These are phyloP conservation scores for Termitomyces sp. DNA, from an alignment of 768 basidiomycete species.

Conservation along the genomic window DNA sequence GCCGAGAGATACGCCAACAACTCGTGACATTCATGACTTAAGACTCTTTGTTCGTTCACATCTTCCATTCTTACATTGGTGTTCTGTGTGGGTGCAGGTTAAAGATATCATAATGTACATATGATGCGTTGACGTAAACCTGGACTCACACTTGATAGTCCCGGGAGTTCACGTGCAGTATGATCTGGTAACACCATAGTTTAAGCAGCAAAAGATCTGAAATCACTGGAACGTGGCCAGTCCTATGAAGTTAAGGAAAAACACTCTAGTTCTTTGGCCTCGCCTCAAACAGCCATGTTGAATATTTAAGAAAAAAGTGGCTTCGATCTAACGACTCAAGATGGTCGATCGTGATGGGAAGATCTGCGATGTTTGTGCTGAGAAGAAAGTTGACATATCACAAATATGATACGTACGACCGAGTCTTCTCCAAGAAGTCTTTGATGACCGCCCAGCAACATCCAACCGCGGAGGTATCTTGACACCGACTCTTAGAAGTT, in stretches of 20 bases:
- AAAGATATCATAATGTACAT: background rate
- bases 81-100: background rate
- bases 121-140: background rate
- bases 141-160: background rate
- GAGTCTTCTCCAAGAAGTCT: background rate
- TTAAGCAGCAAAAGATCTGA: background rate
- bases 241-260: background rate
- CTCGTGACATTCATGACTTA: background rate
- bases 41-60: background rate
- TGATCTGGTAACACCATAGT: background rate
- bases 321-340: background rate
- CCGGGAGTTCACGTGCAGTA: background rate
- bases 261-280: background rate
- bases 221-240: background rate
- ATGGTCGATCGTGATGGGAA: background rate
- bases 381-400: background rate
- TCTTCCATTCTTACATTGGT: background rate
- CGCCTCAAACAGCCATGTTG: background rate
- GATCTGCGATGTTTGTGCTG: background rate
- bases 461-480: background rate
- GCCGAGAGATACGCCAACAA: background rate
- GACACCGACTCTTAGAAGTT: background rate
- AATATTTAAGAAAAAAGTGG: background rate
- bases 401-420: background rate
- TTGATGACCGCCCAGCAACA: too few species aligned